These are phyloP conservation scores for Tulasnella sp. DNA, from an alignment of 768 basidiomycete species.

Conservation along the genomic window DNA sequence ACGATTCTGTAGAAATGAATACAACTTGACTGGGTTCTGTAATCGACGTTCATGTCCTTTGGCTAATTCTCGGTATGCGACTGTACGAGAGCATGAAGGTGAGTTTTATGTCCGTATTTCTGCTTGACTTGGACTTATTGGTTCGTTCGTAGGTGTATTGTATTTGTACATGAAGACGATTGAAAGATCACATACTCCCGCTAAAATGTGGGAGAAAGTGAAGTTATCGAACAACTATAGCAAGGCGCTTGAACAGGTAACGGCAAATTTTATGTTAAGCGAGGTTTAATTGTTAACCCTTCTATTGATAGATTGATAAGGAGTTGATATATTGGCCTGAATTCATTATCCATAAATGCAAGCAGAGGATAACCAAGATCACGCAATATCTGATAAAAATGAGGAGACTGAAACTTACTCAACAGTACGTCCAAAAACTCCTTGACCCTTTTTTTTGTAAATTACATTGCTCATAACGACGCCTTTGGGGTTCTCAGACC, in stretches of 20 bases:
- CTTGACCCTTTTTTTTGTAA: neutral
- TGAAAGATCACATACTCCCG: conserved; percentile 90
- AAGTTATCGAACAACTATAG: conserved; percentile 87
- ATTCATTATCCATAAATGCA: conserved; percentile 96
- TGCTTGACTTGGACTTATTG: neutral
- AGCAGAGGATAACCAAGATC: conserved; percentile 97
- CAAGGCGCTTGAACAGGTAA: conserved; percentile 87
- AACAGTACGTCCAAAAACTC: conserved; percentile 45
- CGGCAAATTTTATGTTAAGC: neutral
- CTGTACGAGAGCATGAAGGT: conserved; percentile 96
- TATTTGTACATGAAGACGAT: conserved; percentile 97
- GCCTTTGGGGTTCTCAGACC: conserved; percentile 39
- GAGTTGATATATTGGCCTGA: conserved; percentile 98
- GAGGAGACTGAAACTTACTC: conserved; percentile 73
- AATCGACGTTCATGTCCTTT: conserved; percentile 90
- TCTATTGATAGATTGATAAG: conserved; percentile 66
- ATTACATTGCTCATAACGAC: neutral
- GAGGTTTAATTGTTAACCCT: neutral
- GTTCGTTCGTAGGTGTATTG: conserved; percentile 44
- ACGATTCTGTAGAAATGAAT: conserved; percentile 97
- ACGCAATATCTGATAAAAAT: conserved; percentile 99
- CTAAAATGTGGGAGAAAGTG: conserved; percentile 96
- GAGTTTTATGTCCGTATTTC: conserved; percentile 5
- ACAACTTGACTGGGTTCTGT: conserved; percentile 95
- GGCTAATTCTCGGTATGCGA: conserved; percentile 96